A percentile compares a stretch with the other conserved stretches of the same genome.
These are phyloP conservation scores for Hypoxylon lienhwacheense DNA, from an alignment of 495 filamentous ascomycete genomes.

Conservation along the genomic window DNA sequence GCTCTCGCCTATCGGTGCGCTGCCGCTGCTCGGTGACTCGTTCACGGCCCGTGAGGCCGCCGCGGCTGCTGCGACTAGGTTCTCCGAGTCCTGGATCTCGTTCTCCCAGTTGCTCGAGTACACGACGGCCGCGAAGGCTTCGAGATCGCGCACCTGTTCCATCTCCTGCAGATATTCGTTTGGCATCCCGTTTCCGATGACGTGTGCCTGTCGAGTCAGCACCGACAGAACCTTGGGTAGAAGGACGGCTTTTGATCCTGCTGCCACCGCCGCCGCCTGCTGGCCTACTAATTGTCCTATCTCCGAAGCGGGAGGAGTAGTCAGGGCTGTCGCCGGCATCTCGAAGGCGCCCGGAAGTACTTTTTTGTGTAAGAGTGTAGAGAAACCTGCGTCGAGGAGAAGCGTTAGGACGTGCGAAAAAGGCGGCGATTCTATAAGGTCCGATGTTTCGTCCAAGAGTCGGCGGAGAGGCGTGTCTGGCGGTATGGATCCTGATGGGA, in stretches of 20 bases:
- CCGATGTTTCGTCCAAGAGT: slow-evolving; percentile 93
- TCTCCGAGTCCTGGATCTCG: slow-evolving; percentile 60
- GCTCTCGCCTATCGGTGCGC: slow-evolving; percentile 9
- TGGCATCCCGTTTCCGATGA: slow-evolving; percentile 77
- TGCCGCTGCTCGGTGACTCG: slow-evolving; percentile 8
- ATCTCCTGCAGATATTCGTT: slow-evolving; percentile 89
- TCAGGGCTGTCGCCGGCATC: slow-evolving; percentile 49
- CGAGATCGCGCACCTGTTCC: slow-evolving; percentile 82
- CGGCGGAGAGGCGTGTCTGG: slow-evolving; percentile 66
- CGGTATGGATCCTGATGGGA: slow-evolving; percentile 26
- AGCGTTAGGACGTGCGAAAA: slow-evolving; percentile 81
- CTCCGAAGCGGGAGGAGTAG: slow-evolving; percentile 24
- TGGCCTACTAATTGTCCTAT: slow-evolving; percentile 34
- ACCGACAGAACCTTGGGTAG: slow-evolving; percentile 87
- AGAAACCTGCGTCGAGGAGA: slow-evolving; percentile 85
- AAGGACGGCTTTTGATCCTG: slow-evolving; percentile 64
- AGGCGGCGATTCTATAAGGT: slow-evolving; percentile 89
- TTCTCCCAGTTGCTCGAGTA: slow-evolving; percentile 86
- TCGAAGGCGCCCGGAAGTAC: slow-evolving; percentile 78
- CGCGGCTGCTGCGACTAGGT: slow-evolving; percentile 21
- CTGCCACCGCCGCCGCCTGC: slow-evolving; percentile 44
- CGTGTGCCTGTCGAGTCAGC: slow-evolving; percentile 83
- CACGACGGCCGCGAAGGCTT: slow-evolving; percentile 90
- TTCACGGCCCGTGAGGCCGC: slow-evolving; percentile 19
- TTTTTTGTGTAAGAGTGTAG: slow-evolving; percentile 75